Percentiles rank a stretch among this genome's conserved stretches.
Conservation (phyloP, 176 grass and related monocot species). For the Musa acuminata region DNA sequence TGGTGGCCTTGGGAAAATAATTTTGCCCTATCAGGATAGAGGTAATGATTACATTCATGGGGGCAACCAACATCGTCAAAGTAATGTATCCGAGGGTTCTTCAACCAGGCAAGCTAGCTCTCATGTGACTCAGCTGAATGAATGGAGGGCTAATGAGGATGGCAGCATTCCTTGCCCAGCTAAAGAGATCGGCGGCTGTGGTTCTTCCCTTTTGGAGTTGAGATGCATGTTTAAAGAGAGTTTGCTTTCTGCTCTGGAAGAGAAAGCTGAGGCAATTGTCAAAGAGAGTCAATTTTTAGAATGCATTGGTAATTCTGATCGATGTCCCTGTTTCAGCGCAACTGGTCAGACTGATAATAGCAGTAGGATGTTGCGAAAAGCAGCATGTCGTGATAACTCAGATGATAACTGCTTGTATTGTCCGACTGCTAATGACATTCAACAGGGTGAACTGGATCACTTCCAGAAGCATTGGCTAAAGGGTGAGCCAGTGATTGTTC, state of each 20-base stretch:
- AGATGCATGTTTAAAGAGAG: slow-evolving; percentile 44
- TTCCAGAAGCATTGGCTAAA: slow-evolving; percentile 82
- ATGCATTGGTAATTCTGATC: neutral
- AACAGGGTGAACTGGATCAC: slow-evolving; percentile 46
- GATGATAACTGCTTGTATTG: slow-evolving; percentile 71
- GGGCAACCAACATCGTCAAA: neutral
- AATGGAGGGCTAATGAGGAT: slow-evolving; percentile 51
- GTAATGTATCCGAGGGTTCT: slow-evolving; percentile 6
- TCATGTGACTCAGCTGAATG: slow-evolving; percentile 3
- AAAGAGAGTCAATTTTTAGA: slow-evolving; percentile 23
- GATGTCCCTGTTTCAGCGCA: slow-evolving; percentile 33
- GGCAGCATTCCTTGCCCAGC: slow-evolving; percentile 80
- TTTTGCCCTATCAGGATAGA: slow-evolving; percentile 16
- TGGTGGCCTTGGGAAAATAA: slow-evolving; percentile 36
- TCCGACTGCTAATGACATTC: slow-evolving; percentile 37
- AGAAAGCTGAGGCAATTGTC: slow-evolving; percentile 37
- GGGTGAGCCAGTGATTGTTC: slow-evolving; percentile 75
- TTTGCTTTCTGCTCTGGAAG: slow-evolving; percentile 36
- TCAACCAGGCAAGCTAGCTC: slow-evolving; percentile 7
- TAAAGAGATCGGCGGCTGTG: slow-evolving; percentile 51
- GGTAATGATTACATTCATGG: slow-evolving; percentile 39
- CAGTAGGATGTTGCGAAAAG: slow-evolving; percentile 19
- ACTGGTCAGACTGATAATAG: slow-evolving; percentile 24
- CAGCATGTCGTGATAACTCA: slow-evolving; percentile 49
- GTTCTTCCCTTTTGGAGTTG: slow-evolving; percentile 33